Evolutionary conservation across 1,284 basidiomycete genomes (phyloP), one percentile per base, ranked within the genome.

Genomic region (Marasmius sp.): DNA sequence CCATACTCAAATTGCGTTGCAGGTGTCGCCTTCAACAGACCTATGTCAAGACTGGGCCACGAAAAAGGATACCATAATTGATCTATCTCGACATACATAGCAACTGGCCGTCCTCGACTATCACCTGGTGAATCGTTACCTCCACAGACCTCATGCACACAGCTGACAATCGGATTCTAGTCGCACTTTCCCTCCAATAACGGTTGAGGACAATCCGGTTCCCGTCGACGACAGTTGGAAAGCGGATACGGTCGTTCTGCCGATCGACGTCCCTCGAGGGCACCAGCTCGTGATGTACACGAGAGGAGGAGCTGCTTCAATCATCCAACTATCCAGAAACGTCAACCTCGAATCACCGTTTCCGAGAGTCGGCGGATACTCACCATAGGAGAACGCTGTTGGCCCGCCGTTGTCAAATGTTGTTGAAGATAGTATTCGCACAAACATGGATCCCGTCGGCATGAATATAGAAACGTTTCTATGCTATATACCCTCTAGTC

Each of bases 1-100:
- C 38, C 12, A 41, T 34, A 16, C 27, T 57, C 52, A 59, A 63
- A 58, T 54, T 10, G 53, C 64, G 37, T 51, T 58, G 59, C 60
- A 38, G 91, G 88, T 38, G 83, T 93, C 57, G 91, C 88, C n/a
- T 93, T 92, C 67, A 90, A 92, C 74, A 77, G 75, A 54, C 81
- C 81, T n/a, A 71, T 88, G 61, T 85, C 85, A 58, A 86, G 91
- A 38, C 79, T 93, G 27, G 91, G 91, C 6, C 89, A 92, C 68
- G 91, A 91, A 43, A 92, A 90, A 73, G 91, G 91, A 6, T 92
- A 89, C 74, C 93, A 93, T 68, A 91, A 93, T 74, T 79, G 80
- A 22, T 92, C 91, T 73, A 79, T 93, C 49, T 75, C 85, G 9
- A 71, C 77, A 0, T 91, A 91, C 65, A 70, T 77, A 34, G 68